A percentile compares a stretch with the other conserved stretches of the same genome.
Conservation (phyloP, 352 stramenopile genomes). For the Phytophthora pini region DNA sequence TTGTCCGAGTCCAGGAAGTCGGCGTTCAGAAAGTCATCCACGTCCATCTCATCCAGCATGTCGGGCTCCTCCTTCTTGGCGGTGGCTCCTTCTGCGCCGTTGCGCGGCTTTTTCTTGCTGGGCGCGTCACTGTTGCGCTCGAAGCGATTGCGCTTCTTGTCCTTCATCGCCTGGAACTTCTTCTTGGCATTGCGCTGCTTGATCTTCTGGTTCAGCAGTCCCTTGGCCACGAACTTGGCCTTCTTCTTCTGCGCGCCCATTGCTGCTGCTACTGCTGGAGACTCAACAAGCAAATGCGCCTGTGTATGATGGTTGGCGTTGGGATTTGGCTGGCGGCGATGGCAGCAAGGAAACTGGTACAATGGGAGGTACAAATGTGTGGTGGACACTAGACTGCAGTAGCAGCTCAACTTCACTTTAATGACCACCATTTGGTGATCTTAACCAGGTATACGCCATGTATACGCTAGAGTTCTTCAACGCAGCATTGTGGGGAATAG, state of each 20-base stretch:
- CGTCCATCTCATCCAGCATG: constrained; percentile 90
- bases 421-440: too few relatives aligned
- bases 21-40: constrained; percentile 87
- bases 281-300: constrained; percentile 32
- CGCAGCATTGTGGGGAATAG: too few relatives aligned
- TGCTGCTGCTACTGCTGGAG: constrained; percentile 19
- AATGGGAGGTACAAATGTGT: constrained; percentile 7
- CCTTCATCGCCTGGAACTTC: constrained; percentile 80
- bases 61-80: constrained; percentile 69
- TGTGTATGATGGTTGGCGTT: constrained; percentile 34
- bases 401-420: not conserved
- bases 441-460: too few relatives aligned
- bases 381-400: not conserved
- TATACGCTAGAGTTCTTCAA: too few relatives aligned
- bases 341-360: constrained; percentile 8
- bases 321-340: constrained; percentile 25
- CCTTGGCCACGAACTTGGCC: constrained; percentile 89
- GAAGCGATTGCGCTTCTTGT: constrained; percentile 76
- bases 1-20: constrained; percentile 83
- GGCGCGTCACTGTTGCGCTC: constrained; percentile 71
- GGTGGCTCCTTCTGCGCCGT: constrained; percentile 23
- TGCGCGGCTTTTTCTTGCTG: constrained; percentile 56
- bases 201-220: constrained; percentile 78
- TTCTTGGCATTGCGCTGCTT: constrained; percentile 88
- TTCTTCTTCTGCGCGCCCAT: constrained; percentile 88